phyloP scores from a whole-genome alignment of 257 asterid genomes.

The Solanum okadae region DNA sequence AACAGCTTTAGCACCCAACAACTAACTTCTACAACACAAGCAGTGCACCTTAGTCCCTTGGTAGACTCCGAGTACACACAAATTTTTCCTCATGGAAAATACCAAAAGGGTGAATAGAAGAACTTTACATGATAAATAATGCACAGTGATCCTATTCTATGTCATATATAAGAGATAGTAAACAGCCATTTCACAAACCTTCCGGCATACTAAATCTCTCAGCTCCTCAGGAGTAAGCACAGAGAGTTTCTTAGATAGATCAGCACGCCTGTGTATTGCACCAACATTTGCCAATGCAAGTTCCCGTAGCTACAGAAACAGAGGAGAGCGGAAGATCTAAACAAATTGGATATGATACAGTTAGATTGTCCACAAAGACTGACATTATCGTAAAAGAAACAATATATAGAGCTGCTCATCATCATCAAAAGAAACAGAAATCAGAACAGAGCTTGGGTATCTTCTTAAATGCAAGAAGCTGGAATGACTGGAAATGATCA shows the following conservation, averaged over 20 bases:
- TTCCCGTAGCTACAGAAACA: conserved; percentile 63
- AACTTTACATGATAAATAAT: not conserved
- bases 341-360: not conserved
- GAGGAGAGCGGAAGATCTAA: not conserved
- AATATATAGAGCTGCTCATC: not conserved
- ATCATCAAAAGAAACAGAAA: not conserved
- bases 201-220: conserved; percentile 74
- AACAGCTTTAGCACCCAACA: not conserved
- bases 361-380: not conserved
- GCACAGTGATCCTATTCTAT: not conserved
- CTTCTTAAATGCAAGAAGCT: conserved; percentile 74
- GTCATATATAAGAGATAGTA: not conserved
- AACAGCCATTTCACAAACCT: conserved; percentile 48
- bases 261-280: conserved; percentile 70
- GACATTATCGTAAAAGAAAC: not conserved
- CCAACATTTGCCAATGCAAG: conserved; percentile 93
- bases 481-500: conserved; percentile 90
- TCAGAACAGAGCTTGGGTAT: conserved; percentile 55
- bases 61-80: not conserved
- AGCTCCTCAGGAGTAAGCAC: conserved; percentile 74
- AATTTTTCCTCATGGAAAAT: not conserved
- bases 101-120: not conserved
- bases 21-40: not conserved
- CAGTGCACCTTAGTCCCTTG: not conserved
- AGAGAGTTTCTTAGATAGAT: conserved; percentile 78